Evolutionary conservation across 2,329 filamentous ascomycete genomes (phyloP), one percentile per base, ranked within the genome.

Genomic region (Lachnellula subtilissima): DNA sequence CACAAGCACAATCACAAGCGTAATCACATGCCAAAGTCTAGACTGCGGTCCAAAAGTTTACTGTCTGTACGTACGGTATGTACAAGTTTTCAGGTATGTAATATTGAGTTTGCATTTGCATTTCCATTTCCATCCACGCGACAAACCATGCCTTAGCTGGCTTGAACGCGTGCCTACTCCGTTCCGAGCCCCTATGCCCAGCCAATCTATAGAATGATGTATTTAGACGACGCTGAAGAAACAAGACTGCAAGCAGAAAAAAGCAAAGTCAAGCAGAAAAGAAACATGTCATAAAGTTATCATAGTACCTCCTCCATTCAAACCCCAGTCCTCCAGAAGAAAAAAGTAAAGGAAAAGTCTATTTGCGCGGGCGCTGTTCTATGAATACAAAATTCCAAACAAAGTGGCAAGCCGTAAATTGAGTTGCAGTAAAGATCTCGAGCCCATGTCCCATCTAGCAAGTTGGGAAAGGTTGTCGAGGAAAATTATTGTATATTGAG

Each of bases 331-430:
- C 48, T 48, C 40, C 32, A 51, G 50, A 55, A 46, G 15, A 52
- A 12, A 22, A 45, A 56, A 55, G 3, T 8, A 32, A 57, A 49
- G 39, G 22, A 48, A 56, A 63, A 58, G 48, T 65, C 63, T 65
- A 65, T 65, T 45, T 60, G 63, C 63, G 46, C 52, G 59, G 56
- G 50, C 58, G 55, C 58, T 61, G 52, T 48, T 63, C 60, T 65
- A 63, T 58, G 58, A 54, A 49, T 61, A 65, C 63, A 62, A 35
- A 37, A 42, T 48, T 45, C 40, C 42, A 54, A 48, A 48, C 48
- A 48, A 55, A 50, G 54, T 23, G 15, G 37, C 37, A 49, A 43
- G 32, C 28, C 8, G 23, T 53, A 45, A 46, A 40, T 39, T 37
- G 46, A 14, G 50, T 48, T 28, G 36, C 53, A 56, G 50, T 54